A percentile compares a stretch with the other conserved stretches of the same genome.
Evolutionary conservation across 495 filamentous ascomycete genomes (phyloP).

Genomic region (Physcia stellaris): DNA sequence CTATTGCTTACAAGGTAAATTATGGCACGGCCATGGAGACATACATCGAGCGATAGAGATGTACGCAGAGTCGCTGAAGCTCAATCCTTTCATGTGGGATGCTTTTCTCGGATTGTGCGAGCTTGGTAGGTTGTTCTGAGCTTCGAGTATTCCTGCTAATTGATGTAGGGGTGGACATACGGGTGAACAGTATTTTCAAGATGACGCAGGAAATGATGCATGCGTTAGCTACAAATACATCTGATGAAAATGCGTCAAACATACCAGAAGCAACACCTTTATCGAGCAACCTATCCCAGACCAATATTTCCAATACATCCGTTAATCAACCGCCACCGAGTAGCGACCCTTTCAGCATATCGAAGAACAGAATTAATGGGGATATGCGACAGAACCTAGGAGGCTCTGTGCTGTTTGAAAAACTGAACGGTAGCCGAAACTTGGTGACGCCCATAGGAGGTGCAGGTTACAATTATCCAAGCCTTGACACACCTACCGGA

Average conservation of each 20-base stretch:
- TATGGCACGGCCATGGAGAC: conserved; percentile 71
- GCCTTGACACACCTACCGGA: conserved; percentile 24
- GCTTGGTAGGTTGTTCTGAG: conserved; percentile 37
- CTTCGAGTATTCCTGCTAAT: conserved; percentile 20
- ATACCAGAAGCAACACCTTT: conserved; percentile 25
- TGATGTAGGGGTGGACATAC: conserved; percentile 55
- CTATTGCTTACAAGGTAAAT: conserved; percentile 68
- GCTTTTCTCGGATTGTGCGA: conserved; percentile 74
- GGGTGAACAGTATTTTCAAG: conserved; percentile 75
- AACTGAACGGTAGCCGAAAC: conserved; percentile 35
- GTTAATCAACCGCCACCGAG: conserved; percentile 15
- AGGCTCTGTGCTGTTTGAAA: conserved; percentile 42
- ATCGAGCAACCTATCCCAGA: conserved; percentile 27
- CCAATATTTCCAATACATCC: conserved; percentile 29
- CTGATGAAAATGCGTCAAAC: conserved; percentile 23
- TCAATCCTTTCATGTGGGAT: conserved; percentile 98
- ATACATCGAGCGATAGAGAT: conserved; percentile 64
- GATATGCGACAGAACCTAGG: conserved; percentile 29
- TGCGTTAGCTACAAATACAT: conserved; percentile 27
- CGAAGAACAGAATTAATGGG: conserved; percentile 24
- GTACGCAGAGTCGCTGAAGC: conserved; percentile 76
- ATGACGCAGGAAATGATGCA: conserved; percentile 52
- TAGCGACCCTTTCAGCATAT: conserved; percentile 32
- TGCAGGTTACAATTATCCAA: conserved; percentile 17
- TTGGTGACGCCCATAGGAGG: conserved; percentile 21